Evolutionary conservation across 2,329 filamentous ascomycete species (phyloP).

Genomic region (Chrysosporium keratinophilum): DNA sequence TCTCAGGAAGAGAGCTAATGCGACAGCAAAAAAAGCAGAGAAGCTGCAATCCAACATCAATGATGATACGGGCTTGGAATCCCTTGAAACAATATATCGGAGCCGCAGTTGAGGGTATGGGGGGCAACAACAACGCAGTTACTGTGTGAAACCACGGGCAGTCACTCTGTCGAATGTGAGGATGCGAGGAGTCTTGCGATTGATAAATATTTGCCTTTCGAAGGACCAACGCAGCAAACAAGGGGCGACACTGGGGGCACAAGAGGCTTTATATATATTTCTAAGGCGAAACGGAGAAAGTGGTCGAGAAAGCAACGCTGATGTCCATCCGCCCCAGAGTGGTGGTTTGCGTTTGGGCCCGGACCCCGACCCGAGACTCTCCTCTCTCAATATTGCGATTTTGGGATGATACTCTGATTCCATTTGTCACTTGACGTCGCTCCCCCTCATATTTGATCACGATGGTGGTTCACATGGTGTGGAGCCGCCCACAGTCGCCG

Average conservation of each 20-base stretch:
- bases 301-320: too few species aligned
- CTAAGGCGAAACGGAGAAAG: too few species aligned
- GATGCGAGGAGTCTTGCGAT: neutral
- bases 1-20: slow-evolving; percentile 9
- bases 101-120: neutral
- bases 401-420: neutral
- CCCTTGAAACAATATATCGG: neutral
- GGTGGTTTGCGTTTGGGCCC: neutral
- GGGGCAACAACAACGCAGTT: neutral
- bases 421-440: neutral
- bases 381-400: neutral
- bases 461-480: slow-evolving; percentile 1
- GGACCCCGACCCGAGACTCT: too few species aligned
- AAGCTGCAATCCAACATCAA: slow-evolving; percentile 10
- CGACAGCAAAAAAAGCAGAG: slow-evolving; percentile 2
- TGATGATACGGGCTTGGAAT: slow-evolving; percentile 1
- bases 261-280: too few species aligned
- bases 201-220: too few species aligned
- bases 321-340: too few species aligned
- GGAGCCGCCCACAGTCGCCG: neutral
- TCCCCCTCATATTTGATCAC: neutral
- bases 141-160: neutral
- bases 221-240: too few species aligned
- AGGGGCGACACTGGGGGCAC: too few species aligned
- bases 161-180: neutral